These are phyloP conservation scores for Cucurbita argyrosperma DNA, from an alignment of 306 rosid species.

Conservation along the genomic window DNA sequence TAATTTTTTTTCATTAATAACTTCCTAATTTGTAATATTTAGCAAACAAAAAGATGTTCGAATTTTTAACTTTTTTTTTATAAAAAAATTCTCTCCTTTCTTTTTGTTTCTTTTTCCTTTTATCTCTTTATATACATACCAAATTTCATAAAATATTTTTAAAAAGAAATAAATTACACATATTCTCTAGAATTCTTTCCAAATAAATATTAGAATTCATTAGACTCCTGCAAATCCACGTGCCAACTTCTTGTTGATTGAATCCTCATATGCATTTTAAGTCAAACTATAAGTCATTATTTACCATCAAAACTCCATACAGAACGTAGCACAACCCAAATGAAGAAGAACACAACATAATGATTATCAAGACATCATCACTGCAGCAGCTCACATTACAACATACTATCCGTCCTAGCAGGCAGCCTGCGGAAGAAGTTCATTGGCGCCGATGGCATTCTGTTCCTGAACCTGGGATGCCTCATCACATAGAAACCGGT, in stretches of 20 bases:
- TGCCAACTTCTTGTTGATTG: neutral
- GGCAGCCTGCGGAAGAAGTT: conserved; percentile 88
- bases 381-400: conserved; percentile 18
- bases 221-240: neutral
- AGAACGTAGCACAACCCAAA: neutral
- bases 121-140: neutral
- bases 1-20: too few species aligned
- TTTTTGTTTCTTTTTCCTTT: neutral
- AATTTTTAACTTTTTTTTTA: too few species aligned
- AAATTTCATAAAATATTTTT: too few species aligned
- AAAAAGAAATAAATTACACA: too few species aligned
- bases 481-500: conserved; percentile 68
- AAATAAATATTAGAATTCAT: neutral
- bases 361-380: neutral
- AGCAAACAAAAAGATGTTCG: too few species aligned
- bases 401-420: conserved; percentile 63
- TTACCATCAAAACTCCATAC: neutral
- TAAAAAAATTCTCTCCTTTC: neutral
- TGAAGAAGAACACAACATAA: neutral
- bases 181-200: too few species aligned
- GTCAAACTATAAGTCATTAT: neutral
- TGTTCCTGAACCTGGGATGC: conserved; percentile 70
- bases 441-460: conserved; percentile 43
- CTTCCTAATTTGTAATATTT: too few species aligned
- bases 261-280: neutral